phyloP scores from a whole-genome alignment of 768 basidiomycete species.

The Leucocoprinus birnbaumii region DNA sequence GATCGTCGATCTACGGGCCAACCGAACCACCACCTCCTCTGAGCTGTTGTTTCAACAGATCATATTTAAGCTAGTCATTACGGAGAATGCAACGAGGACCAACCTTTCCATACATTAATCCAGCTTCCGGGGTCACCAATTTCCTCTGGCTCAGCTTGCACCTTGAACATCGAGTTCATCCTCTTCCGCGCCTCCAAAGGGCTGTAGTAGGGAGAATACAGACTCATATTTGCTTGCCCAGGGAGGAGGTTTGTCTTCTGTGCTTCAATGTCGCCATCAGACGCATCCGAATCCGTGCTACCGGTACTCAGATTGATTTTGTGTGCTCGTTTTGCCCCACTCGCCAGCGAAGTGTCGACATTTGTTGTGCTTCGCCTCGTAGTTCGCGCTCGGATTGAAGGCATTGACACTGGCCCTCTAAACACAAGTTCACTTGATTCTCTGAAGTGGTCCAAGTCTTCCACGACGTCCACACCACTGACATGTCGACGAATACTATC shows the following conservation, averaged over 20 bases:
- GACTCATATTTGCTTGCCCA: background rate
- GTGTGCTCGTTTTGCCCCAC: background rate
- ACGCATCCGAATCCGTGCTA: background rate
- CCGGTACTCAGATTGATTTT: background rate
- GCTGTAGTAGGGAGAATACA: slow-evolving; percentile 4
- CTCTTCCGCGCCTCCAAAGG: slow-evolving; percentile 6
- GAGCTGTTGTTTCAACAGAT: background rate
- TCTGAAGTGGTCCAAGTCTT: background rate
- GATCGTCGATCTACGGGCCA: slow-evolving; percentile 1
- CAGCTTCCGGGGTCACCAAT: background rate
- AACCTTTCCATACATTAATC: background rate
- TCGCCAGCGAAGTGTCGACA: too few relatives aligned
- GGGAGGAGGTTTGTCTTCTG: background rate
- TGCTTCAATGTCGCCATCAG: background rate
- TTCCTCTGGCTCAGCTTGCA: background rate
- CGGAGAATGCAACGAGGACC: background rate
- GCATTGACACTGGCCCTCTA: background rate
- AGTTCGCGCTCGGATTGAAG: too few relatives aligned
- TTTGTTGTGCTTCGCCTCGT: too few relatives aligned
- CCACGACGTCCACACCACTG: background rate
- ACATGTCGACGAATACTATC: background rate
- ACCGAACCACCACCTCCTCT: background rate
- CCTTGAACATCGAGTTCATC: background rate
- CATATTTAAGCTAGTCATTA: background rate
- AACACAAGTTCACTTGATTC: background rate